phyloP scores from a whole-genome alignment of 306 rosid genomes.

The Casuarina glauca region DNA sequence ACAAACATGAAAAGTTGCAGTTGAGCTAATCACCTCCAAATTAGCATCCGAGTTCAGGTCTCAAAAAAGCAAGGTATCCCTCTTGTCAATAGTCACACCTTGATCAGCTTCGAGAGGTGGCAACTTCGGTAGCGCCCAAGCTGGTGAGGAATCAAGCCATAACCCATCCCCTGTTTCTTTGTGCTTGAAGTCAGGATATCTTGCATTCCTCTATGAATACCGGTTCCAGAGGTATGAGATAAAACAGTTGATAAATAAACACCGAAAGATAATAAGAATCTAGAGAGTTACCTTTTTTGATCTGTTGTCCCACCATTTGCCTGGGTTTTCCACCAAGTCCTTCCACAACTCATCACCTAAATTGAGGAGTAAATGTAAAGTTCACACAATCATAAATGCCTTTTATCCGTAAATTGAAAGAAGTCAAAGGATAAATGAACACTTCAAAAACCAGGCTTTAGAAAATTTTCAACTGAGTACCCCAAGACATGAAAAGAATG shows the following conservation, averaged over 20 bases:
- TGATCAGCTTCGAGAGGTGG: constrained; percentile 43
- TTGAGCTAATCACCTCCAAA: background rate
- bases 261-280: constrained; percentile 1
- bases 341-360: constrained; percentile 58
- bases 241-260: background rate
- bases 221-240: background rate
- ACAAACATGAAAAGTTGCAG: background rate
- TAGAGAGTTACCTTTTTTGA: constrained; percentile 43
- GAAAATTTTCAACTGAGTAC: background rate
- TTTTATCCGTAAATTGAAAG: background rate
- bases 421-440: background rate
- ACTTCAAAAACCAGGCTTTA: background rate
- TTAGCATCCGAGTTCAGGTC: background rate
- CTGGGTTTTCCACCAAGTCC: constrained; percentile 56
- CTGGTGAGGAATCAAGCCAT: constrained; percentile 53
- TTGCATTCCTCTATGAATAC: constrained; percentile 36
- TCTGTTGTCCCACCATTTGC: constrained; percentile 79
- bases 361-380: constrained; percentile 23
- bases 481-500: background rate
- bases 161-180: constrained; percentile 58
- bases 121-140: constrained; percentile 52
- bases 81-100: constrained; percentile 3
- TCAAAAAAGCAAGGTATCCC: constrained; percentile 20
- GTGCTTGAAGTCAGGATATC: constrained; percentile 70
- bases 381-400: background rate